Evolutionary conservation across 148 eudicot species (phyloP).

Genomic region (Beta vulgaris): DNA sequence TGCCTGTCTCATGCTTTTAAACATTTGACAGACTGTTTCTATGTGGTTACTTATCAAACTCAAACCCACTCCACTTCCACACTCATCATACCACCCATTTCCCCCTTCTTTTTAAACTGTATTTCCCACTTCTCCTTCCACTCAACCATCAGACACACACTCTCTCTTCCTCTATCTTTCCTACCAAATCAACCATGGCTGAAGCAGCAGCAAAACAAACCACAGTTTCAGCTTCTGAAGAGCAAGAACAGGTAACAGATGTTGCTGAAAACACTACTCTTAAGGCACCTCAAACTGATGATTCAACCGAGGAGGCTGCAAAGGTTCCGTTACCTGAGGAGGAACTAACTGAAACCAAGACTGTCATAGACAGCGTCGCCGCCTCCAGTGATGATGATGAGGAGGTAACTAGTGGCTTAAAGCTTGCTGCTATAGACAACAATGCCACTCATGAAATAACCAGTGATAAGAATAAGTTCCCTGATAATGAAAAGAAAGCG

Average conservation of each 20-base stretch:
- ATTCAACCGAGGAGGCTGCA: not conserved
- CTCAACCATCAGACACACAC: too few relatives aligned
- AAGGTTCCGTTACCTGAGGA: not conserved
- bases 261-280: not conserved
- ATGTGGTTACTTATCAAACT: not conserved
- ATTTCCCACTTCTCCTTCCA: not conserved
- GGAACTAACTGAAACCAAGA: not conserved
- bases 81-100: conserved; percentile 4
- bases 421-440: not conserved
- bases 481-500: conserved; percentile 35
- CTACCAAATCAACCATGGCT: not conserved
- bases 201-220: conserved; percentile 1
- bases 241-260: not conserved
- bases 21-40: conserved; percentile 17
- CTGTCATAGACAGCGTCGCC: not conserved
- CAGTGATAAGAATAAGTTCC: not conserved
- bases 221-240: not conserved
- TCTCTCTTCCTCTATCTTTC: not conserved
- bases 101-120: conserved; percentile 4
- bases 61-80: not conserved
- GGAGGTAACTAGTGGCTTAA: not conserved
- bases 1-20: not conserved
- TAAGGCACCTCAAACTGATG: not conserved
- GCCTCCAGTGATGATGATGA: not conserved
- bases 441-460: not conserved